A percentile compares a stretch with the other conserved stretches of the same genome.
These are phyloP conservation scores for Ophiostoma montium DNA, from an alignment of 2,329 filamentous ascomycete species.

Conservation along the genomic window DNA sequence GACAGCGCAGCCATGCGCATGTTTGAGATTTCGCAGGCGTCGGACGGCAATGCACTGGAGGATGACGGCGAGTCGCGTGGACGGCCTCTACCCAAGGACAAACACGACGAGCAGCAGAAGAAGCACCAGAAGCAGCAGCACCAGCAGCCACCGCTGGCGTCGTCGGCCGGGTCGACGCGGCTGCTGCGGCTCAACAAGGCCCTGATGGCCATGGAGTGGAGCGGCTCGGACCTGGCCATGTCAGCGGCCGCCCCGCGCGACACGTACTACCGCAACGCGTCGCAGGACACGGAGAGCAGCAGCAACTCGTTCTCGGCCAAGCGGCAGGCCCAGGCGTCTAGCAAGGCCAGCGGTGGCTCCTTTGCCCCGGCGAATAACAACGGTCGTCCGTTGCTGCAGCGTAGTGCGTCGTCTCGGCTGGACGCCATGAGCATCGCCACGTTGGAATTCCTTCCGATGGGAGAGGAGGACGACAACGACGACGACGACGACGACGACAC, in stretches of 20 bases:
- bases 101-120: not conserved
- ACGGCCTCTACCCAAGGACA: not conserved
- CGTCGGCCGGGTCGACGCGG: slow-evolving; percentile 7
- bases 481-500: slow-evolving; percentile 1
- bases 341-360: not conserved
- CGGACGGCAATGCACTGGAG: slow-evolving; percentile 12
- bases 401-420: slow-evolving; percentile 5
- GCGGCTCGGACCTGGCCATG: slow-evolving; percentile 5
- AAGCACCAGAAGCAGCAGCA: not conserved
- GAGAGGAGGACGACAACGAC: slow-evolving; percentile 7
- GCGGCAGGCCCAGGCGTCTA: not conserved
- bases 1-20: slow-evolving; percentile 43
- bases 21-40: slow-evolving; percentile 42
- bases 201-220: slow-evolving; percentile 9
- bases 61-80: no score
- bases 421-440: slow-evolving; percentile 1
- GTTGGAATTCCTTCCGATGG: slow-evolving; percentile 4
- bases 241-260: not conserved
- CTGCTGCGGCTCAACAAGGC: slow-evolving; percentile 8
- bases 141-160: not conserved
- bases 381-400: slow-evolving; percentile 1
- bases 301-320: not conserved
- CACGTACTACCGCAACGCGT: slow-evolving; percentile 7
- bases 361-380: not conserved
- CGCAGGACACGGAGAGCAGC: slow-evolving; percentile 10